These are phyloP conservation scores for Rutstroemia sp. DNA, from an alignment of 2,329 filamentous ascomycete genomes.

Conservation along the genomic window DNA sequence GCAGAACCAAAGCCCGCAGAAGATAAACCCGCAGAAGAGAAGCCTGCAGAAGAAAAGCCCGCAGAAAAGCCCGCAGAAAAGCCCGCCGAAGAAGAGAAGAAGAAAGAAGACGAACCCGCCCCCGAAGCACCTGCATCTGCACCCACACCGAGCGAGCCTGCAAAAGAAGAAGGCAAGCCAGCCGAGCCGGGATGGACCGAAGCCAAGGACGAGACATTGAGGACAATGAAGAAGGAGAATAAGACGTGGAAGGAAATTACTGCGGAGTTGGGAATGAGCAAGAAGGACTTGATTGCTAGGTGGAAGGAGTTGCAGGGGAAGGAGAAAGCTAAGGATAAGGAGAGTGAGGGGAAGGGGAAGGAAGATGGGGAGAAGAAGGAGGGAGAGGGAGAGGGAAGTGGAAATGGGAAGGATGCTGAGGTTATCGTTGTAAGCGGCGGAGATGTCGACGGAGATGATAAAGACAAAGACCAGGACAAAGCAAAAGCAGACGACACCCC, in stretches of 20 bases:
- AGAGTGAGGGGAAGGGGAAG: not conserved
- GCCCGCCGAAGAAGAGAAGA: conserved; percentile 1
- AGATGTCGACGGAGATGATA: too few species aligned
- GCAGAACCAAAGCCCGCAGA: not conserved
- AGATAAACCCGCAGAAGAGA: not conserved
- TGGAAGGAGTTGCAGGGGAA: conserved; percentile 13
- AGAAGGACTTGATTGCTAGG: conserved; percentile 13
- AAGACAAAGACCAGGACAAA: too few species aligned
- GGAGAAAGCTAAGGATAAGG: conserved; percentile 2
- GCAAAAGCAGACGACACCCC: too few species aligned
- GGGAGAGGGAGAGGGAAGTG: not conserved
- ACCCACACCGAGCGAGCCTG: not conserved
- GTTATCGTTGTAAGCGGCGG: too few species aligned
- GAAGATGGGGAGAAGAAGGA: not conserved
- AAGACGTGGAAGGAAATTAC: conserved; percentile 22
- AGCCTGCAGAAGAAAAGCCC: not conserved
- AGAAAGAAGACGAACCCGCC: not conserved
- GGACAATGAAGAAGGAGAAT: conserved; percentile 21
- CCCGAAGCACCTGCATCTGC: not conserved
- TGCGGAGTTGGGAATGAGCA: conserved; percentile 5
- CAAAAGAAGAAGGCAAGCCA: not conserved
- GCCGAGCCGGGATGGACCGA: conserved; percentile 16
- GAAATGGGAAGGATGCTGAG: too few species aligned
- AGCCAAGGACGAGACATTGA: conserved; percentile 23
- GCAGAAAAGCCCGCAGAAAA: not conserved